Evolutionary conservation across 331 rosid genomes (phyloP).

Genomic region (Arachis monticola): DNA sequence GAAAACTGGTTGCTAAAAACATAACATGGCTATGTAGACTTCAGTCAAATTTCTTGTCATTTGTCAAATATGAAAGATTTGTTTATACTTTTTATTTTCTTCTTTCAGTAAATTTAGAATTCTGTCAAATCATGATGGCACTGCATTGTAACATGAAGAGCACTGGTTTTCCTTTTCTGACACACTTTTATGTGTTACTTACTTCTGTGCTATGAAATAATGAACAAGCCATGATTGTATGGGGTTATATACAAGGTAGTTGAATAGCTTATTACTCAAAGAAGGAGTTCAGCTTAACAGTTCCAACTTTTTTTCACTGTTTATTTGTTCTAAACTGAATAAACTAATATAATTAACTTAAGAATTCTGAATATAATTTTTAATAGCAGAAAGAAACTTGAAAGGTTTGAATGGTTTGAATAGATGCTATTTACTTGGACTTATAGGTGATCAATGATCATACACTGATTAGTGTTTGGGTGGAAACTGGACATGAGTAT

Average conservation of each 20-base stretch:
- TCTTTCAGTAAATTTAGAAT: not conserved
- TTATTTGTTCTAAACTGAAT: not conserved
- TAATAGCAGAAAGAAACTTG: constrained; percentile 25
- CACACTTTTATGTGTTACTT: constrained; percentile 3
- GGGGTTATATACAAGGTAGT: constrained; percentile 25
- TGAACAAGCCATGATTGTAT: constrained; percentile 6
- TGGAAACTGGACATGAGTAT: constrained; percentile 79
- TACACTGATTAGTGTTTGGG: constrained; percentile 50
- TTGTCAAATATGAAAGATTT: constrained; percentile 1
- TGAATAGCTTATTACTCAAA: constrained; percentile 17
- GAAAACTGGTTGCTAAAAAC: constrained; percentile 25
- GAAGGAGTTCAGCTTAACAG: constrained; percentile 28
- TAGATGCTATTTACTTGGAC: constrained; percentile 47
- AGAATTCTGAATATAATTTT: not conserved
- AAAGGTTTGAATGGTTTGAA: constrained; percentile 44
- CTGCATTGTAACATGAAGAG: constrained; percentile 11
- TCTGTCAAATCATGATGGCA: constrained; percentile 1
- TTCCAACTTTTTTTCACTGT: not conserved
- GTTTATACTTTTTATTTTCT: constrained; percentile 1
- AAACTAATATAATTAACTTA: not conserved
- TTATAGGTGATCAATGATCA: constrained; percentile 47
- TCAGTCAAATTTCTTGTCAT: constrained; percentile 15
- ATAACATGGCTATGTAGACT: not conserved
- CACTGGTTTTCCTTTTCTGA: not conserved
- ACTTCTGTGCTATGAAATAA: constrained; percentile 34